phyloP scores from a whole-genome alignment of 2,329 filamentous ascomycete genomes.

The Penicillium corylophilum region DNA sequence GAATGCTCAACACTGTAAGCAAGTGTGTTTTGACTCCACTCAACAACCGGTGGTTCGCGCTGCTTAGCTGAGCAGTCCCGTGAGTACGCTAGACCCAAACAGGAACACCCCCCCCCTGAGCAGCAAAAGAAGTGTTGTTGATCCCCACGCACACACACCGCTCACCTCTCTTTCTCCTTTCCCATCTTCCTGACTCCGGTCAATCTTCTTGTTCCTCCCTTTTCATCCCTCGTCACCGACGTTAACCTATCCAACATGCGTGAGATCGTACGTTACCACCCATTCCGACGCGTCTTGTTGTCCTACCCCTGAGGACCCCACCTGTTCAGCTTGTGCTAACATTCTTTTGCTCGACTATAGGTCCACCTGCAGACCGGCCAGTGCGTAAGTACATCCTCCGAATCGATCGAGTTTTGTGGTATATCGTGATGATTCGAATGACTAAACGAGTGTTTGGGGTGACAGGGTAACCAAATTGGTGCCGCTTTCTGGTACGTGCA shows the following conservation, averaged over 20 bases:
- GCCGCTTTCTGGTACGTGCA: slow-evolving; percentile 90
- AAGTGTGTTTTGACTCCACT: not conserved
- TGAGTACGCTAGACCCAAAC: slow-evolving; percentile 23
- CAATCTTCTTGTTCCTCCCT: slow-evolving; percentile 17
- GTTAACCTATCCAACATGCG: slow-evolving; percentile 59
- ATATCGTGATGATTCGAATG: slow-evolving; percentile 8
- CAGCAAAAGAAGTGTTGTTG: slow-evolving; percentile 29
- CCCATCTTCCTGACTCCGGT: slow-evolving; percentile 25
- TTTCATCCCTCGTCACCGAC: slow-evolving; percentile 10
- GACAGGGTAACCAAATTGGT: slow-evolving; percentile 99
- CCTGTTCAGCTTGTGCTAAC: slow-evolving; percentile 35
- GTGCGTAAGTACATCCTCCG: slow-evolving; percentile 69
- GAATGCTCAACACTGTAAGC: too few species aligned
- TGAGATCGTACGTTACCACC: slow-evolving; percentile 62
- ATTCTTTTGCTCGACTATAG: slow-evolving; percentile 58
- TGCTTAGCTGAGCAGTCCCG: slow-evolving; percentile 7
- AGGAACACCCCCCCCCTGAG: slow-evolving; percentile 20
- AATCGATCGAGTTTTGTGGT: not conserved
- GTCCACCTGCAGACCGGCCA: slow-evolving; percentile 99
- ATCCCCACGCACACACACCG: slow-evolving; percentile 37
- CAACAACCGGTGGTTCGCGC: slow-evolving; percentile 28
- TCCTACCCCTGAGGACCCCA: slow-evolving; percentile 37
- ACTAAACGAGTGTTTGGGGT: slow-evolving; percentile 31
- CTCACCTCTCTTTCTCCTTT: slow-evolving; percentile 30
- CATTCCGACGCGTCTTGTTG: slow-evolving; percentile 38